These are phyloP conservation scores for Aureoboletus auriporus DNA, from an alignment of 768 basidiomycete species.

Conservation along the genomic window DNA sequence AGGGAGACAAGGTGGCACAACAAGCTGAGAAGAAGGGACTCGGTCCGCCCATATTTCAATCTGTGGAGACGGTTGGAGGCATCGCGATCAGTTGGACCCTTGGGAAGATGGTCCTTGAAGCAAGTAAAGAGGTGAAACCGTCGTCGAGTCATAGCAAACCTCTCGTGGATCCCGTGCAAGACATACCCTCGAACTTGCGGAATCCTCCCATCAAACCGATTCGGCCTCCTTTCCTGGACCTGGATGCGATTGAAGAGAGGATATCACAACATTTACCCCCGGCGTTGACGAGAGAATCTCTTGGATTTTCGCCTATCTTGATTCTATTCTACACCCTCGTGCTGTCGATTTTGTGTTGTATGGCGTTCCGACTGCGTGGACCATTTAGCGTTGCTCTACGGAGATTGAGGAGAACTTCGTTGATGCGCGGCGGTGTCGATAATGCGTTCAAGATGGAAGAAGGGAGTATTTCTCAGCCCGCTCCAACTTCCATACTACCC, in stretches of 20 bases:
- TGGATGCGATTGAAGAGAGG: conserved; percentile 59
- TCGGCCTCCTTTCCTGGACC: conserved; percentile 55
- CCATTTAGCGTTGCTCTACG: conserved; percentile 43
- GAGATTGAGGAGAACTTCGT: conserved; percentile 39
- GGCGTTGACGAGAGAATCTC: conserved; percentile 55
- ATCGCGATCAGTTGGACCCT: conserved; percentile 97
- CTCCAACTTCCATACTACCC: conserved; percentile 17
- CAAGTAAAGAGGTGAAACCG: conserved; percentile 76
- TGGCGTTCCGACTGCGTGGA: conserved; percentile 57
- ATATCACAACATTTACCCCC: conserved; percentile 65
- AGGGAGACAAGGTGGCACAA: conserved; percentile 64
- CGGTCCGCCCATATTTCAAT: conserved; percentile 83
- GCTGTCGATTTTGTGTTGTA: conserved; percentile 38
- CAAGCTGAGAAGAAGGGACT: conserved; percentile 84
- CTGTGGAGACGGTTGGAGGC: conserved; percentile 85
- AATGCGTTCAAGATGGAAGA: conserved; percentile 47
- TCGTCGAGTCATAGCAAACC: conserved; percentile 46
- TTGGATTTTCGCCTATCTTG: conserved; percentile 71
- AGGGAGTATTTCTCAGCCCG: conserved; percentile 15
- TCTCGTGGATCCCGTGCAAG: conserved; percentile 70
- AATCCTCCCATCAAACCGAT: conserved; percentile 54
- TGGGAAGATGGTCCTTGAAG: conserved; percentile 98
- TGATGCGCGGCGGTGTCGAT: conserved; percentile 31
- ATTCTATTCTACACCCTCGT: conserved; percentile 52
- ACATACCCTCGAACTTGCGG: conserved; percentile 50